These are phyloP conservation scores for Colletotrichum filicis DNA, from an alignment of 2,329 filamentous ascomycete genomes.

Conservation along the genomic window DNA sequence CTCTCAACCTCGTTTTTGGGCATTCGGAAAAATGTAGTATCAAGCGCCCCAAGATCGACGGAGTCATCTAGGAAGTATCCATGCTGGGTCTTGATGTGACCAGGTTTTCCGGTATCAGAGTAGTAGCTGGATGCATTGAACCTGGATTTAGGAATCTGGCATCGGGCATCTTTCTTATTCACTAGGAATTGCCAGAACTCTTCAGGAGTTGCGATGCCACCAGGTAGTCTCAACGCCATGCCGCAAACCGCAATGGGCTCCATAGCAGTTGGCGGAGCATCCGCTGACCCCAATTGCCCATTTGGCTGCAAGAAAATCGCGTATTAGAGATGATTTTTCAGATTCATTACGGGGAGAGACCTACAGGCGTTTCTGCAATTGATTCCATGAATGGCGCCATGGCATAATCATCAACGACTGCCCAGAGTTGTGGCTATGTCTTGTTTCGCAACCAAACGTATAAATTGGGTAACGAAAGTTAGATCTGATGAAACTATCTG, in stretches of 20 bases:
- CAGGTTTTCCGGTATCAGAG: slow-evolving; percentile 32
- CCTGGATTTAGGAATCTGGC: slow-evolving; percentile 37
- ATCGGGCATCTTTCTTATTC: slow-evolving; percentile 37
- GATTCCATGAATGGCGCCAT: slow-evolving; percentile 21
- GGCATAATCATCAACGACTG: rapidly evolving
- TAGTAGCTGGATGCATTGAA: slow-evolving; percentile 35
- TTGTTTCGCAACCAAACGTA: not conserved
- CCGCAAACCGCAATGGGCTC: slow-evolving; percentile 44
- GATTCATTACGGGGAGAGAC: rapidly evolving
- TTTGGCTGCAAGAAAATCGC: not conserved
- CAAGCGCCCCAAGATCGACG: slow-evolving; percentile 40
- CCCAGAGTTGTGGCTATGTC: not conserved
- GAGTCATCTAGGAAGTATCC: slow-evolving; percentile 45
- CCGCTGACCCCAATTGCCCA: not conserved
- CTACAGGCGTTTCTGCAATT: not conserved
- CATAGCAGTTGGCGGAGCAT: not conserved
- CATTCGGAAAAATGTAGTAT: slow-evolving; percentile 42
- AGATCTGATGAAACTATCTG: not conserved
- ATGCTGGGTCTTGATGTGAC: slow-evolving; percentile 36
- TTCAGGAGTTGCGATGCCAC: slow-evolving; percentile 38
- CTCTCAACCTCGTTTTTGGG: slow-evolving; percentile 41
- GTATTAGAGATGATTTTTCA: not conserved
- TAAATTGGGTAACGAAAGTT: not conserved
- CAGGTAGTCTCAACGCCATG: slow-evolving; percentile 44
- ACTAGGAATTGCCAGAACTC: slow-evolving; percentile 43